Base-by-base conservation (phyloP, 2,329 filamentous ascomycete species). In the Arthrobotrys sinensis region DNA sequence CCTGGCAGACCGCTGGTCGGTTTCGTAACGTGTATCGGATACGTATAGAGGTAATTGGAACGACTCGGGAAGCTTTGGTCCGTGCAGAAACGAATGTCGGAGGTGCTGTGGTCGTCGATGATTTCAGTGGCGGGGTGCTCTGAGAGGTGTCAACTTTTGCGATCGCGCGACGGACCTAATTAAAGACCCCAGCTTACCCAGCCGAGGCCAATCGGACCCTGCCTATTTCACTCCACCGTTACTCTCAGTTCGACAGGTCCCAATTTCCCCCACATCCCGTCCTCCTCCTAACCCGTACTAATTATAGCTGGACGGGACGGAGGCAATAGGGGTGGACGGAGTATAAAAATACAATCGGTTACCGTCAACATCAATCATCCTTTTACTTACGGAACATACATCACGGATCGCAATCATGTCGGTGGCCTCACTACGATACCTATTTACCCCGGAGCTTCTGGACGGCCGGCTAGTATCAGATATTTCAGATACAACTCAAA, bases 381-480 rank as follows among this genome's bases (percentile, higher is more conserved):
- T 40, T 28, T 45, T 21, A 21, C 28, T 19, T 66, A 63, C 43
- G 55, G 36, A 43, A 24, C n/a, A 40, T 16, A 28, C 43, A 52
- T 45, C 52, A 63, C 50, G 40, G 69, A 66, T 48, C 32, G 28
- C 57, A 70, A 62, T 24, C n/a, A 78, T 78, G 75, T 78, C 75
- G 34, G 75, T 78, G 8, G 53, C 45, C 34, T 78, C 75, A 14
- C 34, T 72, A 55, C 68, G 68, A 63, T 78, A 78, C 53, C 5
- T 78, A 24, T 72, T 78, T n/a, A 78, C 75, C 5, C 75, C 75
- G 16, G 75, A 78, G 75, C 67, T 78, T 28, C 63, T 78, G 45
- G 75, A 78, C 50, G 43, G 75, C 67, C 75, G 75, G 46, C 43
- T 78, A 12, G 67, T 78, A 8, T 78, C 75, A 38, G 67, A 70